These are phyloP conservation scores for Fusarium hostae DNA, from an alignment of 2,329 filamentous ascomycete genomes.

Conservation along the genomic window DNA sequence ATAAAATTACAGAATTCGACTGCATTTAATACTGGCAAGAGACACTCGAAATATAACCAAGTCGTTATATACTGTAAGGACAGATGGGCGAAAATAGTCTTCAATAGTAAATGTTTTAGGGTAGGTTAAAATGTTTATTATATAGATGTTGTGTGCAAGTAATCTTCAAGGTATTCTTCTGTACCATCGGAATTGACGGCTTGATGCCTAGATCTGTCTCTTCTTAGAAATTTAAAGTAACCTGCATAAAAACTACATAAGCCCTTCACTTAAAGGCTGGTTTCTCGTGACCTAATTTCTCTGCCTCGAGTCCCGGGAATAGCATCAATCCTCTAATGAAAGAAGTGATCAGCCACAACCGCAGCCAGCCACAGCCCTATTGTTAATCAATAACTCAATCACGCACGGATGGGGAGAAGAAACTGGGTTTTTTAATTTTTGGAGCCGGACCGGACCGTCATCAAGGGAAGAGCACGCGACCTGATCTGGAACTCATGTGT, in stretches of 20 bases:
- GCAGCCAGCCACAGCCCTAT: conserved; percentile 21
- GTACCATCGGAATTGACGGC: neutral
- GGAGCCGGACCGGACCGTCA: conserved; percentile 30
- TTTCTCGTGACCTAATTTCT: no score
- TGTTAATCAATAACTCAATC: neutral
- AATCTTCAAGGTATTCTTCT: neutral
- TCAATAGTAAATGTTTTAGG: neutral
- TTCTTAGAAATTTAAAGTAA: neutral
- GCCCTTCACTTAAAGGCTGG: neutral
- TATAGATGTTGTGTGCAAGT: neutral
- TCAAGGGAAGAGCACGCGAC: conserved; percentile 26
- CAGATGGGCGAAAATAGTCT: neutral
- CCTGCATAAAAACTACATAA: neutral
- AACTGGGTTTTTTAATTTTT: neutral
- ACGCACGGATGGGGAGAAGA: conserved; percentile 18
- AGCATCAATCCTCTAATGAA: neutral
- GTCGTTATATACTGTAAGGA: no score
- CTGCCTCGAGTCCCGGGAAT: neutral
- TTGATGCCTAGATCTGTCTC: no score
- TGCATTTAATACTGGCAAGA: neutral
- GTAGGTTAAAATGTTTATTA: neutral
- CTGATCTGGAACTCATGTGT: conserved; percentile 8
- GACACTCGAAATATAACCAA: neutral
- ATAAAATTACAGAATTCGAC: neutral
- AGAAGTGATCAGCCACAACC: conserved; percentile 2